Percentiles rank a stretch among this genome's conserved stretches.
phyloP scores from a whole-genome alignment of 1,284 basidiomycete genomes.

The Boletellus deceptivus region DNA sequence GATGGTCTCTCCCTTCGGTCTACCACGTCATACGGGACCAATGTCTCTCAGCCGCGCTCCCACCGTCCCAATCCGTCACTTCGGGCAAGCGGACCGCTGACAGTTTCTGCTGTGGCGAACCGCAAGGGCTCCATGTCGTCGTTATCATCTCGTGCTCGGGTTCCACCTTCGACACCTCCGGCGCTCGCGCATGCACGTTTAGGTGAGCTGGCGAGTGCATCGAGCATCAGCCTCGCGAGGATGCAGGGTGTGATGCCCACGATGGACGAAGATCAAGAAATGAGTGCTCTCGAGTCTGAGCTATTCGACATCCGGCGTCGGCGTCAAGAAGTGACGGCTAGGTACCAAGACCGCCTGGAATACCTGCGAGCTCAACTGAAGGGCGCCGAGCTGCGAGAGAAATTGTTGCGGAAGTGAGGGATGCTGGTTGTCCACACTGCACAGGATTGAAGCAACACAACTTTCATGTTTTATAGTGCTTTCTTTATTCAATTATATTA shows the following conservation, averaged over 20 bases:
- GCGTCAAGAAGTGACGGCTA: constrained; percentile 57
- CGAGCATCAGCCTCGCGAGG: constrained; percentile 45
- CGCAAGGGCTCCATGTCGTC: constrained; percentile 53
- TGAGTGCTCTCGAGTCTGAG: constrained; percentile 37
- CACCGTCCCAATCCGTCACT: constrained; percentile 30
- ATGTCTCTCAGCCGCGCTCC: constrained; percentile 34
- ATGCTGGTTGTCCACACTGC: background rate
- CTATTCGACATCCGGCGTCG: constrained; percentile 62
- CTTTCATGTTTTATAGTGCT: constrained; percentile 12
- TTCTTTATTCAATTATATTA: constrained; percentile 13
- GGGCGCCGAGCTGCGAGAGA: constrained; percentile 72
- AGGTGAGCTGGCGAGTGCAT: constrained; percentile 40
- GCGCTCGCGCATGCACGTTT: constrained; percentile 22
- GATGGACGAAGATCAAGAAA: constrained; percentile 37
- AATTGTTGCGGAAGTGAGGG: constrained; percentile 52
- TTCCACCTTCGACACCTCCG: constrained; percentile 16
- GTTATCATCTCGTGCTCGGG: constrained; percentile 41
- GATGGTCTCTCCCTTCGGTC: constrained; percentile 32
- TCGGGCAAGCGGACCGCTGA: constrained; percentile 17
- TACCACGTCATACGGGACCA: constrained; percentile 32
- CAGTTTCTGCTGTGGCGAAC: constrained; percentile 17
- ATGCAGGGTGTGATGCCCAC: constrained; percentile 50
- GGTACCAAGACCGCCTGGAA: constrained; percentile 66
- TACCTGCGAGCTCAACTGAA: constrained; percentile 70
- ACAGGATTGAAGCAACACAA: background rate